These are phyloP conservation scores for Cystofilobasidium bisporidii DNA, from an alignment of 768 basidiomycete species.

Conservation along the genomic window DNA sequence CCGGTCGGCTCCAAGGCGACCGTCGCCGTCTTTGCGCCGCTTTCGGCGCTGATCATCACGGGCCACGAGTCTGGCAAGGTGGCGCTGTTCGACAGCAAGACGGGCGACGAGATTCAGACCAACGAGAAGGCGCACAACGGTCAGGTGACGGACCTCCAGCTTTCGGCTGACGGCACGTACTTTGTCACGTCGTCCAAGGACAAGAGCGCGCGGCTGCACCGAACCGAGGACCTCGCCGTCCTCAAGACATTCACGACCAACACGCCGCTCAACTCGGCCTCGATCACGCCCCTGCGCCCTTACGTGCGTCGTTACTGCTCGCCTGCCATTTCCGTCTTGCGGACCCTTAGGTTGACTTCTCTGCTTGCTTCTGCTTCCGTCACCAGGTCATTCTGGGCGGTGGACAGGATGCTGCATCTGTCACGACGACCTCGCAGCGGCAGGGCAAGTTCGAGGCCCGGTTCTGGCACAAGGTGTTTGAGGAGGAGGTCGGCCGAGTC, in stretches of 20 bases:
- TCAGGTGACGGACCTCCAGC: conserved; percentile 76
- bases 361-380: conserved; percentile 11
- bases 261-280: conserved; percentile 89
- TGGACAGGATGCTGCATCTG: conserved; percentile 95
- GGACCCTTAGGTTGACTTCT: background rate
- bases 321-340: background rate
- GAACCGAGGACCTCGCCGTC: conserved; percentile 74
- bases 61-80: conserved; percentile 96
- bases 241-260: conserved; percentile 91
- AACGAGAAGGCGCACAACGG: conserved; percentile 74
- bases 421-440: conserved; percentile 84
- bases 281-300: conserved; percentile 70
- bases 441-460: conserved; percentile 97
- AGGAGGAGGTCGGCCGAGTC: conserved; percentile 93
- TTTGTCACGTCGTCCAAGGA: conserved; percentile 96
- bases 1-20: conserved; percentile 93
- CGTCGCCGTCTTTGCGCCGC: conserved; percentile 79
- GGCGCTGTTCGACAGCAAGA: conserved; percentile 76
- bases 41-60: conserved; percentile 69
- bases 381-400: conserved; percentile 80
- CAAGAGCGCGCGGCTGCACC: conserved; percentile 88
- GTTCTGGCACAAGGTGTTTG: conserved; percentile 95
- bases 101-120: conserved; percentile 68
- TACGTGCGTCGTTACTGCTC: conserved; percentile 50
- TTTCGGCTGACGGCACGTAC: conserved; percentile 81